Percentiles rank a stretch among this genome's conserved stretches.
Evolutionary conservation across 768 basidiomycete species (phyloP).

Genomic region (Russula earlei): DNA sequence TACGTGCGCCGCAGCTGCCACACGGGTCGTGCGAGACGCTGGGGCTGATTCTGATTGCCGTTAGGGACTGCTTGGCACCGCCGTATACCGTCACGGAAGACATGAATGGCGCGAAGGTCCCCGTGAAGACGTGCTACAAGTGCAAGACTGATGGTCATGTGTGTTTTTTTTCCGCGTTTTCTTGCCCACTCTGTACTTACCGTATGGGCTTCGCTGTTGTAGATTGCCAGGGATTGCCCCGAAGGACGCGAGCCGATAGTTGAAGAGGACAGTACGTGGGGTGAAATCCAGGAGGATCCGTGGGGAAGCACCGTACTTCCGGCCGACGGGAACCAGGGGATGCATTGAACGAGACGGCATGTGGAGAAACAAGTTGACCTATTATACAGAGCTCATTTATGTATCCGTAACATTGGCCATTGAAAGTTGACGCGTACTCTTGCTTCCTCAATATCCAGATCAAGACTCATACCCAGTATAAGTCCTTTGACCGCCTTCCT

Average conservation of each 20-base stretch:
- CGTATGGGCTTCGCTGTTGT: background rate
- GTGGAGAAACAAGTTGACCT: background rate
- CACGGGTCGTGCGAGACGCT: too few species aligned
- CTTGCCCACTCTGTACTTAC: background rate
- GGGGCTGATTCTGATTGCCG: background rate
- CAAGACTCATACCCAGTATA: too few species aligned
- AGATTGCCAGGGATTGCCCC: constrained; percentile 31
- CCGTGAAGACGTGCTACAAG: constrained; percentile 79
- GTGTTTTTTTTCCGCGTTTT: constrained; percentile 28
- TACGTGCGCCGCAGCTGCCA: constrained; percentile 21
- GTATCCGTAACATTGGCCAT: background rate
- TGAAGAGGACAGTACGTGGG: constrained; percentile 10
- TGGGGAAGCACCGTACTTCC: constrained; percentile 1
- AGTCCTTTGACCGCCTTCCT: too few species aligned
- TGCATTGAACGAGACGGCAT: background rate
- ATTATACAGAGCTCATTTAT: constrained; percentile 2
- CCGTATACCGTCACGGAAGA: constrained; percentile 45
- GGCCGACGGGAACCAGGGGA: background rate
- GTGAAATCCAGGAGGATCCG: constrained; percentile 11
- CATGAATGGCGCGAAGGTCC: constrained; percentile 34
- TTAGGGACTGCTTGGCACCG: constrained; percentile 74
- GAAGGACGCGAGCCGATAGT: constrained; percentile 23
- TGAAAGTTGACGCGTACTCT: too few species aligned
- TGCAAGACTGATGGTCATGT: constrained; percentile 86
- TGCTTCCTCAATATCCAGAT: too few species aligned